Percentiles rank a stretch among this genome's conserved stretches.
These are phyloP conservation scores for Crithidia brevicula DNA, from an alignment of 208 protist genomes.

Conservation along the genomic window DNA sequence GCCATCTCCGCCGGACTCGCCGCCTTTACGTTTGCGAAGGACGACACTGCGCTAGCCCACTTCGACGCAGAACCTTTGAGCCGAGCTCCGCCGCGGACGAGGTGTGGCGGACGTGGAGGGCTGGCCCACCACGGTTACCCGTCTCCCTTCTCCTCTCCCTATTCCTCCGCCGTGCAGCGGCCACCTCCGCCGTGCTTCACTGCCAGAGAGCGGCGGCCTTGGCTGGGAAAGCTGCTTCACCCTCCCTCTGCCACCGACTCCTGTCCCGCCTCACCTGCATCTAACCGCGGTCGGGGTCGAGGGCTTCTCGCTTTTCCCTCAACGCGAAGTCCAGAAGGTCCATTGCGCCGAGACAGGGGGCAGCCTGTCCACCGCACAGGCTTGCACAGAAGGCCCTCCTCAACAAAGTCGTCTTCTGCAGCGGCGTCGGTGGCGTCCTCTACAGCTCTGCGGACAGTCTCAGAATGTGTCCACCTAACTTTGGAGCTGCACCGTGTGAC, in stretches of 20 bases:
- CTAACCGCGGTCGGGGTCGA: too few species aligned
- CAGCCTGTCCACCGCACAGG: too few species aligned
- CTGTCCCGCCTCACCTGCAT: too few species aligned
- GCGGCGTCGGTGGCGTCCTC: not conserved
- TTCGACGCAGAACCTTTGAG: not conserved
- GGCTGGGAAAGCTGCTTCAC: not conserved
- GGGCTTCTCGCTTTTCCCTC: too few species aligned
- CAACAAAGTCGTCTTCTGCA: not conserved
- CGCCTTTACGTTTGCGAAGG: constrained; percentile 30
- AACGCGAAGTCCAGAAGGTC: too few species aligned
- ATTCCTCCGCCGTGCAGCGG: not conserved
- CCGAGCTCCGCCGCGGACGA: not conserved
- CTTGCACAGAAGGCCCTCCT: not conserved
- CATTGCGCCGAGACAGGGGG: too few species aligned
- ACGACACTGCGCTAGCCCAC: not conserved
- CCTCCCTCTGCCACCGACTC: not conserved
- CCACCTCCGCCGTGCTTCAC: not conserved
- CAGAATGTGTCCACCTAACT: constrained; percentile 24
- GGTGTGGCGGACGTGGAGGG: not conserved
- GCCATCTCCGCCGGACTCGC: constrained; percentile 48
- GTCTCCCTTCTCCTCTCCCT: not conserved
- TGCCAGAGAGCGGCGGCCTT: not conserved
- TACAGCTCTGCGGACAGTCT: not conserved
- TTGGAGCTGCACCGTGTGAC: constrained; percentile 32
- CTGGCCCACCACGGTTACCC: not conserved